Percentiles rank a stretch among this genome's conserved stretches.
phyloP scores from a whole-genome alignment of 805 yeast genomes.

The Kodamaea kaohsiungensis region DNA sequence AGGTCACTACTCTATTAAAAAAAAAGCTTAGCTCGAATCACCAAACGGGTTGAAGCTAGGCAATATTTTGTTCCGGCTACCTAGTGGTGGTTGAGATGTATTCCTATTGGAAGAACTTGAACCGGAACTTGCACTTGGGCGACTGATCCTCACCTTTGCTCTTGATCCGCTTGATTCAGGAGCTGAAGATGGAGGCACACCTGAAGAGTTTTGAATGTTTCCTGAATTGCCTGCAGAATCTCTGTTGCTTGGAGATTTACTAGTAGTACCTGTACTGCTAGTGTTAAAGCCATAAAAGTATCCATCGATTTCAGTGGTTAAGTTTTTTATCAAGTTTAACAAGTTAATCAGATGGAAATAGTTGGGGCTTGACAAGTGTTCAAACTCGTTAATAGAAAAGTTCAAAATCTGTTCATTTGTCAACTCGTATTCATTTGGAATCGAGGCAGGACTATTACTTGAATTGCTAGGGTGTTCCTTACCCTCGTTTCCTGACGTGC shows the following conservation, averaged over 20 bases:
- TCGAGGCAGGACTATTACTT: slow-evolving; percentile 14
- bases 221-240: not conserved
- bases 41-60: slow-evolving; percentile 31
- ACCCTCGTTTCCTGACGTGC: slow-evolving; percentile 9
- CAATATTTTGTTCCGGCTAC: slow-evolving; percentile 16
- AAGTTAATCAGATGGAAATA: slow-evolving; percentile 56
- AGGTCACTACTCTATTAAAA: slow-evolving; percentile 1
- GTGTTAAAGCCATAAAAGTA: slow-evolving; percentile 42
- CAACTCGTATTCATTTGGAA: slow-evolving; percentile 41
- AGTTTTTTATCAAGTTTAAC: slow-evolving; percentile 45
- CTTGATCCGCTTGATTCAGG: slow-evolving; percentile 2
- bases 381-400: slow-evolving; percentile 46
- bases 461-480: slow-evolving; percentile 1
- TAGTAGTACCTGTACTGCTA: slow-evolving; percentile 8
- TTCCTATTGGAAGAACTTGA: slow-evolving; percentile 4
- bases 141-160: slow-evolving; percentile 2
- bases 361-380: slow-evolving; percentile 41
- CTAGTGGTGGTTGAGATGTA: not conserved
- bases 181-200: not conserved
- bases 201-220: not conserved
- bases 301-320: slow-evolving; percentile 43
- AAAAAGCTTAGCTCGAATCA: slow-evolving; percentile 11
- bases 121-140: slow-evolving; percentile 4
- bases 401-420: slow-evolving; percentile 42
- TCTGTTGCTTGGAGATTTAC: not conserved